These are phyloP conservation scores for Symbiodinium pilosum DNA, from an alignment of 73 alveolate genomes.

Conservation along the genomic window DNA sequence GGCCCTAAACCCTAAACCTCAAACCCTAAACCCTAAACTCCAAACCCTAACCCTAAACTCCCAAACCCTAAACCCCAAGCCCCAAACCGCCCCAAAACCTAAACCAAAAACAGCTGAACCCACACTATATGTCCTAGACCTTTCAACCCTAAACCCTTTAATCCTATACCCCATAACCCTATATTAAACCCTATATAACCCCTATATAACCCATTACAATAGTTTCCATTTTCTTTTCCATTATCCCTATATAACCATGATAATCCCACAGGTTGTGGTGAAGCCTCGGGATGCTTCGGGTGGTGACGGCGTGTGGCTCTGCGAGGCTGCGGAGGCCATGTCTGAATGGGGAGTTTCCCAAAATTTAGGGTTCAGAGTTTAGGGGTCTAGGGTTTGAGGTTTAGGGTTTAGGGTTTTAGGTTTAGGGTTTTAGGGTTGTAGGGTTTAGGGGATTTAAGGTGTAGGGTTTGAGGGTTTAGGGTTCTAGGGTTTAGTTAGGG, in stretches of 20 bases:
- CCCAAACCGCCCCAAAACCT: not conserved
- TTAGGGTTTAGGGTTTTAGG: too few species aligned
- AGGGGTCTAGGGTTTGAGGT: too few species aligned
- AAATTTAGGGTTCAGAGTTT: too few species aligned
- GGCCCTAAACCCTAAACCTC: too few species aligned
- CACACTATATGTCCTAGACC: not conserved
- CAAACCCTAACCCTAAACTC: too few species aligned
- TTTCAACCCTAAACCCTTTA: not conserved
- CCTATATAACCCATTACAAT: not conserved
- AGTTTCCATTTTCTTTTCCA: not conserved
- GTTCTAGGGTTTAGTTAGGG: too few species aligned
- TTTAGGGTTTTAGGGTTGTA: too few species aligned
- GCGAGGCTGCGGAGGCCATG: conserved; percentile 13
- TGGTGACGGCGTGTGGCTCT: conserved; percentile 87
- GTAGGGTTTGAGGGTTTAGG: too few species aligned
- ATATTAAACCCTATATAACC: not conserved
- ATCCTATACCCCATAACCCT: not conserved
- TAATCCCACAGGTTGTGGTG: conserved; percentile 61
- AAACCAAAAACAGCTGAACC: not conserved
- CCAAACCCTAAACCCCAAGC: not conserved
- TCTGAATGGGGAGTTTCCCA: too few species aligned
- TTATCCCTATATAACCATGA: not conserved
- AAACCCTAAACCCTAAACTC: not conserved
- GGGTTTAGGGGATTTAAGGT: too few species aligned
- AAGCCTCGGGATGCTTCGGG: conserved; percentile 72